Base-by-base conservation (phyloP, 2,329 filamentous ascomycete species). In the Helotiales sp. region DNA sequence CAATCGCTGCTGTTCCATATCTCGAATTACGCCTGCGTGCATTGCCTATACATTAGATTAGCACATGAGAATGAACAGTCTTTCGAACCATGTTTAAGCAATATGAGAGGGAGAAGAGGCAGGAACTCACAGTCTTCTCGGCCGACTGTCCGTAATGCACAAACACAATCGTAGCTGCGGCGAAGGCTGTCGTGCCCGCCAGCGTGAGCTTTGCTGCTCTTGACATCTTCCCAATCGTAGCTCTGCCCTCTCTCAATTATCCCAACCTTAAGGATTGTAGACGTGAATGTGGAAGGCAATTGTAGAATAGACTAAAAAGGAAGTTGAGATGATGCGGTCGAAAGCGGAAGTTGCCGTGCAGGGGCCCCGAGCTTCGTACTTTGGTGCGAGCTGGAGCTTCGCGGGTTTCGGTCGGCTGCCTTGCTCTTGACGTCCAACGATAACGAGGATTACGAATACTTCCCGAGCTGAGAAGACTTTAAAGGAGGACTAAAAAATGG, bases 11-110 rank as follows among this genome's bases (percentile, higher is more conserved):
- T 96, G 91, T 71, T 98, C 93, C 81, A 97, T 89, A 70, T 99
- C 95, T 63, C 93, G 90, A 63, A 98, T 79, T 40, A 99, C 95
- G 44, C 95, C 95, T 65, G 89, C 85, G 71, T 99, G 95, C 95
- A 99, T 99, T 57, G 91, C 90, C 95, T 93, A 42, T 50, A 55
- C 24, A 30, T 25, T 48, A 36, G n/a, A 42, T 33, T 44, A 44
- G 40, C 40, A 44, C 8, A 2, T 3, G 3, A 15, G 12, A 2
- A 44, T 42, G 19, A 19, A 42, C 19, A 42, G 38, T n/a, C 10
- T 38, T 36, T 15, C 31, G 25, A 55, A 46, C 27, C 29, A 47
- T 10, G 19, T 15, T 8, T 8, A 12, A 51, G 27, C 17, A 38
- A 50, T 19, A 13, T 25, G 27, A 40, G n/a, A 22, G 38, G 13